phyloP scores from a whole-genome alignment of 495 filamentous ascomycete species.

The Aspergillus panamensis region DNA sequence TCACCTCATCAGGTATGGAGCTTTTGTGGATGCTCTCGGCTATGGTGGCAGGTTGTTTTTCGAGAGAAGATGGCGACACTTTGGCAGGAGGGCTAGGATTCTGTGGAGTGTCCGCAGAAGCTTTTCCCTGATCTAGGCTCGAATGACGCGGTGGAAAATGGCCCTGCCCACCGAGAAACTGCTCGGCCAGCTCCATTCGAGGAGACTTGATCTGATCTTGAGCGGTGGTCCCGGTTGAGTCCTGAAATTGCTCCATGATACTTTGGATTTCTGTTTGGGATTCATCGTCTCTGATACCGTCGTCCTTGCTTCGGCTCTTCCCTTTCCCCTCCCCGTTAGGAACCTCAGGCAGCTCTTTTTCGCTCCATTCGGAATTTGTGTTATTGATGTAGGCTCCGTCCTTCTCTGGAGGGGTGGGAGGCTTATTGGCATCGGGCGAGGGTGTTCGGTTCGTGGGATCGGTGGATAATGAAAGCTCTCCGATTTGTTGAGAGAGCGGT shows the following conservation, averaged over 20 bases:
- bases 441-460: constrained; percentile 20
- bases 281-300: constrained; percentile 58
- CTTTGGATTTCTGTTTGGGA: constrained; percentile 87
- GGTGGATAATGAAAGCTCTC: constrained; percentile 35
- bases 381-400: constrained; percentile 58
- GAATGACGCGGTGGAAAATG: constrained; percentile 80
- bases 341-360: constrained; percentile 53
- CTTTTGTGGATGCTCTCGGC: constrained; percentile 22
- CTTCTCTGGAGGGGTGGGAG: constrained; percentile 43
- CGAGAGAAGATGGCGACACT: constrained; percentile 20
- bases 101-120: constrained; percentile 6
- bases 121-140: constrained; percentile 66
- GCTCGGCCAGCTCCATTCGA: constrained; percentile 66
- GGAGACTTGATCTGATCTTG: constrained; percentile 81
- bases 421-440: constrained; percentile 21
- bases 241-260: constrained; percentile 85
- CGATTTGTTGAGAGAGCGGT: constrained; percentile 32
- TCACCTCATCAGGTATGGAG: constrained; percentile 38
- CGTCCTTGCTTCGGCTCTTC: constrained; percentile 43
- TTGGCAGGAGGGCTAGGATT: not conserved
- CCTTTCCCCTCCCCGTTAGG: constrained; percentile 53
- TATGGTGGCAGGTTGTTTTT: constrained; percentile 20
- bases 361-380: constrained; percentile 45
- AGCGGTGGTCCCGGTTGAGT: constrained; percentile 60
- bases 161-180: constrained; percentile 57